These are phyloP conservation scores for Cutaneotrichosporon sp. DNA, from an alignment of 1,284 basidiomycete species.

Conservation along the genomic window DNA sequence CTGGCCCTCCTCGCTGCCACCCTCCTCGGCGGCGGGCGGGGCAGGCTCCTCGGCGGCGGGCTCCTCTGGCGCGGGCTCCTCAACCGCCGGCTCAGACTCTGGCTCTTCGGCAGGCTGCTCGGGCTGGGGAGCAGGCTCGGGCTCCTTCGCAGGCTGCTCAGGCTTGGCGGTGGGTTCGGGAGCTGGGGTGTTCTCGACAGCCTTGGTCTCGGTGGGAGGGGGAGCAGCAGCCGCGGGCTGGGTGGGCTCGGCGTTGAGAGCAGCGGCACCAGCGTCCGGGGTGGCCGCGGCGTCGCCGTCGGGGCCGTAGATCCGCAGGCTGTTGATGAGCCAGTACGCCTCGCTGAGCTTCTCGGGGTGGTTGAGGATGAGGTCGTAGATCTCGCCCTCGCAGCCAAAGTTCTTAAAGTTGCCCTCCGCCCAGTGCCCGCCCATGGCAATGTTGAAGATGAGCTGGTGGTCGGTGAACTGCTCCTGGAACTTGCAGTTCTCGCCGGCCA, in stretches of 20 bases:
- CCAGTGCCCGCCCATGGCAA: conserved; percentile 52
- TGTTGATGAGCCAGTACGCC: conserved; percentile 67
- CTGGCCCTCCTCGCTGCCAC: too few species aligned
- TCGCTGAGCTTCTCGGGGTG: conserved; percentile 61
- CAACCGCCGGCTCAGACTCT: too few species aligned
- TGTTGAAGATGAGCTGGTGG: conserved; percentile 42
- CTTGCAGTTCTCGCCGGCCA: background rate
- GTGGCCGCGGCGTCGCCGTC: background rate
- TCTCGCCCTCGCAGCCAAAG: background rate
- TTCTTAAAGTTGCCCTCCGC: conserved; percentile 16
- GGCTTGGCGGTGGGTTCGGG: too few species aligned
- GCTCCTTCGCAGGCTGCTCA: too few species aligned
- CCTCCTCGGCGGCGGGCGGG: too few species aligned
- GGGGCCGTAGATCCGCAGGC: conserved; percentile 60
- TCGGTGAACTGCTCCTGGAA: conserved; percentile 6
- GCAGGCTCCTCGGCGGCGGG: too few species aligned
- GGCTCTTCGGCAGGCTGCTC: too few species aligned
- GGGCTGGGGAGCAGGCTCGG: too few species aligned
- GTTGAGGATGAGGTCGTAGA: conserved; percentile 35
- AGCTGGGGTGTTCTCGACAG: background rate
- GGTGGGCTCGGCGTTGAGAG: too few species aligned
- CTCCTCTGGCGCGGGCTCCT: too few species aligned
- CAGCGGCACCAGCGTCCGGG: background rate
- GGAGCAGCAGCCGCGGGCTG: too few species aligned
- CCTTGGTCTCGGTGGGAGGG: too few species aligned